Conservation (phyloP, 257 asterid species). For the Schizonepeta tenuifolia region DNA sequence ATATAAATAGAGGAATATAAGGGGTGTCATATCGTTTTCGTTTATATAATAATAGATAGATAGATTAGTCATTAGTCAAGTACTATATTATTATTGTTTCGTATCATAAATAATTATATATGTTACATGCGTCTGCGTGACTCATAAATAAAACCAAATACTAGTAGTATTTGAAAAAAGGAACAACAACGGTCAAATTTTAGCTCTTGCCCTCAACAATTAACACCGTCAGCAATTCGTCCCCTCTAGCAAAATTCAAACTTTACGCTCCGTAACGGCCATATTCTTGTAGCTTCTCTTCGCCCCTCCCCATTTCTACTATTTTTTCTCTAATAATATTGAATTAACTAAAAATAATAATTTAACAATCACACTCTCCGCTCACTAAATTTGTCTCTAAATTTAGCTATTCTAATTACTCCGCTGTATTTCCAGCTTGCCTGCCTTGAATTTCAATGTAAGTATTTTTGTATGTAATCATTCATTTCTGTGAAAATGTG, state of each 20-base stretch:
- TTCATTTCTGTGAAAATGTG: no score
- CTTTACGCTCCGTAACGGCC: conserved; percentile 55
- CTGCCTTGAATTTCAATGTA: conserved; percentile 42
- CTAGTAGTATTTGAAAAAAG: no score
- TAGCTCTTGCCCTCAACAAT: conserved; percentile 27
- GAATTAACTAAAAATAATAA: background rate
- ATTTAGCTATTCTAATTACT: conserved; percentile 28
- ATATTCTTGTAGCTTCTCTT: conserved; percentile 30
- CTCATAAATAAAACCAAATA: no score
- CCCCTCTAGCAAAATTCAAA: conserved; percentile 45
- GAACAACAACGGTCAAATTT: conserved; percentile 50
- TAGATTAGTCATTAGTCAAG: no score
- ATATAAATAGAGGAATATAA: no score
- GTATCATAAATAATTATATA: no score
- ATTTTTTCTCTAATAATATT: conserved; percentile 8
- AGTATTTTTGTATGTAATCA: conserved; percentile 29
- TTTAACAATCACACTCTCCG: conserved; percentile 25
- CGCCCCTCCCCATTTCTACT: background rate
- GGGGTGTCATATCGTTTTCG: no score
- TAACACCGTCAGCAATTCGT: conserved; percentile 40
- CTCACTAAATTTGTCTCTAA: conserved; percentile 12
- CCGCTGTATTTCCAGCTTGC: conserved; percentile 42
- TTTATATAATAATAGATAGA: no score
- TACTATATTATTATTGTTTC: no score
- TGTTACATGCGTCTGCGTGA: no score